These are phyloP conservation scores for Isatis lusitanica DNA, from an alignment of 441 rosid genomes.

Conservation along the genomic window DNA sequence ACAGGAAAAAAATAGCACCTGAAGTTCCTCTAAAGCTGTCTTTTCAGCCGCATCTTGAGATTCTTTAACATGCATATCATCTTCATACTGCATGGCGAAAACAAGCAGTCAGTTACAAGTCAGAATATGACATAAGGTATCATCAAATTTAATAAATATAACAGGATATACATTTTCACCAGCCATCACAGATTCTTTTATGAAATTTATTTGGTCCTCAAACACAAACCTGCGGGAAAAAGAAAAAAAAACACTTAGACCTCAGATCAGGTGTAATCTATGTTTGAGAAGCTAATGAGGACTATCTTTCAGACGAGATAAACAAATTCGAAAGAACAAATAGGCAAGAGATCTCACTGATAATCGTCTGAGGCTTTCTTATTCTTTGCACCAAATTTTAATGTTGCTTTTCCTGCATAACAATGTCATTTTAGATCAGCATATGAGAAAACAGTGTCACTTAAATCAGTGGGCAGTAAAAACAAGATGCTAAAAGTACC, in stretches of 20 bases:
- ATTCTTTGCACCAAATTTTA: slow-evolving; percentile 86
- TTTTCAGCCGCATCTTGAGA: slow-evolving; percentile 48
- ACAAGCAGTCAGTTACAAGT: slow-evolving; percentile 13
- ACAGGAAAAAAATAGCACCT: slow-evolving; percentile 47
- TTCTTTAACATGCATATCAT: slow-evolving; percentile 43
- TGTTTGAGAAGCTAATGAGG: neutral
- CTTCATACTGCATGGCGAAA: slow-evolving; percentile 56
- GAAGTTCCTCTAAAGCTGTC: slow-evolving; percentile 79
- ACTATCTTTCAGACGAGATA: neutral
- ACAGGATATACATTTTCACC: slow-evolving; percentile 69
- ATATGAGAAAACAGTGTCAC: slow-evolving; percentile 17
- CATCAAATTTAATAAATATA: slow-evolving; percentile 12
- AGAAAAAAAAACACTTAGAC: neutral
- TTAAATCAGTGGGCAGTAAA: slow-evolving; percentile 10
- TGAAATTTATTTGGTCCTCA: slow-evolving; percentile 86
- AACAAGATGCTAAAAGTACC: slow-evolving; percentile 41
- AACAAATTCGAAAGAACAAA: slow-evolving; percentile 5
- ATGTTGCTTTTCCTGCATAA: slow-evolving; percentile 74
- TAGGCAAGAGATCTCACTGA: slow-evolving; percentile 48
- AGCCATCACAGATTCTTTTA: slow-evolving; percentile 75
- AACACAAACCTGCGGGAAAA: slow-evolving; percentile 63
- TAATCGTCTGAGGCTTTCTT: slow-evolving; percentile 68
- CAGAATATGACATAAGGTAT: neutral
- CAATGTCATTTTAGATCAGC: slow-evolving; percentile 6
- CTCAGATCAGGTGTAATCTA: slow-evolving; percentile 7